Evolutionary conservation across 345 rosid species (phyloP).

Genomic region (Populus davidiana): DNA sequence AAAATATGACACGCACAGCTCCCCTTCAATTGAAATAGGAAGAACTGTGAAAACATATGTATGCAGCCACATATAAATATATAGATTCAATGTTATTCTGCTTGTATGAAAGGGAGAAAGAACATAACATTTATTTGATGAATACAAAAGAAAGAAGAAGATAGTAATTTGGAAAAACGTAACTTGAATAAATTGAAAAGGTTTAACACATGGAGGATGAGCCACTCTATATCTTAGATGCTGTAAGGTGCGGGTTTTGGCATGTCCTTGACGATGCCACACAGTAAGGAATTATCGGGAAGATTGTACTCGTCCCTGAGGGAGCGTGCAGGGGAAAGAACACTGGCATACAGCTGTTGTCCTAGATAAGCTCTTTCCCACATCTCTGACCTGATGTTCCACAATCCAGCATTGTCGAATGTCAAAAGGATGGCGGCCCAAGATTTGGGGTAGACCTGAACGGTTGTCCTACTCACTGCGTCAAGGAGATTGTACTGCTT

Average conservation of each 20-base stretch:
- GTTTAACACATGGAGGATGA: neutral
- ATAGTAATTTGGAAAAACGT: neutral
- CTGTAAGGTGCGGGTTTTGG: constrained; percentile 30
- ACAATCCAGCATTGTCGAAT: constrained; percentile 39
- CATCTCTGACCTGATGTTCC: constrained; percentile 36
- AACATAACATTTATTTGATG: neutral
- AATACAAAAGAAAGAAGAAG: neutral
- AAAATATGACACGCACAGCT: too few species aligned
- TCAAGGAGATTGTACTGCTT: constrained; percentile 33
- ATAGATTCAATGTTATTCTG: neutral
- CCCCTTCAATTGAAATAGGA: too few species aligned
- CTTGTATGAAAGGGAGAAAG: neutral
- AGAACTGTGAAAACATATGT: too few species aligned
- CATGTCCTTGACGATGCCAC: constrained; percentile 31
- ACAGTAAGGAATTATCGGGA: constrained; percentile 26
- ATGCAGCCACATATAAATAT: neutral
- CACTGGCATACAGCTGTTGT: constrained; percentile 32
- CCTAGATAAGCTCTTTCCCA: constrained; percentile 30
- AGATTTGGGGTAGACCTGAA: constrained; percentile 37
- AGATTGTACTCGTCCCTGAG: constrained; percentile 39
- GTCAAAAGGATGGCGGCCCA: constrained; percentile 39
- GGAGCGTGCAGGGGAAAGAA: constrained; percentile 28
- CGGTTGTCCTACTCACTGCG: constrained; percentile 37
- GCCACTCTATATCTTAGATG: constrained; percentile 1
- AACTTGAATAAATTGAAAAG: neutral